Conservation (phyloP, 768 basidiomycete genomes). For the Russula foetens region DNA sequence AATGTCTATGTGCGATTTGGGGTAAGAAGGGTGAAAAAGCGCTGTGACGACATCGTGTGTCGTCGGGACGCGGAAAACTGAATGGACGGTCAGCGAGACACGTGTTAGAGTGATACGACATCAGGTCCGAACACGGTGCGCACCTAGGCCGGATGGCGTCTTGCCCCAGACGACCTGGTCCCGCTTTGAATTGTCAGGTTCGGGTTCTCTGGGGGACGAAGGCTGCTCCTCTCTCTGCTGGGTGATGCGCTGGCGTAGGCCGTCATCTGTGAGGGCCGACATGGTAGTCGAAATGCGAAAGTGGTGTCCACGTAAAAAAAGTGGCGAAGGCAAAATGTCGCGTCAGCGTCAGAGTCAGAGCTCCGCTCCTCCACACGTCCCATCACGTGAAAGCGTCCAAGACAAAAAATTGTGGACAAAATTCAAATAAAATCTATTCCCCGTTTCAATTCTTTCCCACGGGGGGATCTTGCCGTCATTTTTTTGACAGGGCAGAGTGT, state of each 20-base stretch:
- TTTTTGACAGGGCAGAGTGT: no score
- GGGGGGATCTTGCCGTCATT: no score
- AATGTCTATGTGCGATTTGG: constrained; percentile 85
- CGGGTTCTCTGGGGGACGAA: background rate
- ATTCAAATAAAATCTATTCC: no score
- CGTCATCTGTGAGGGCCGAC: background rate
- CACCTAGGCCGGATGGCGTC: constrained; percentile 74
- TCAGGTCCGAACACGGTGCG: constrained; percentile 15
- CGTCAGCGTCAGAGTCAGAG: no score
- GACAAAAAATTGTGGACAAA: background rate
- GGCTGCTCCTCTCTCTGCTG: background rate
- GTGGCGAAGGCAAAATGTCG: background rate
- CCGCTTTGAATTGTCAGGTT: background rate
- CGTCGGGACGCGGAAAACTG: constrained; percentile 90
- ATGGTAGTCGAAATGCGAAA: constrained; percentile 8
- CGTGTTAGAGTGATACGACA: background rate
- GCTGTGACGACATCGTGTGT: constrained; percentile 86
- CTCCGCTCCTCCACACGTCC: background rate
- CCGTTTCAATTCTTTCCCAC: no score
- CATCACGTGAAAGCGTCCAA: constrained; percentile 13
- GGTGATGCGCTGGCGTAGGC: constrained; percentile 9
- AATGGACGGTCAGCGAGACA: constrained; percentile 10
- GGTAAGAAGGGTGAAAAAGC: constrained; percentile 72
- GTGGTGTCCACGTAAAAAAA: background rate
- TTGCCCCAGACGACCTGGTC: constrained; percentile 76